These are phyloP conservation scores for Boletus barrowsii DNA, from an alignment of 768 basidiomycete genomes.

Conservation along the genomic window DNA sequence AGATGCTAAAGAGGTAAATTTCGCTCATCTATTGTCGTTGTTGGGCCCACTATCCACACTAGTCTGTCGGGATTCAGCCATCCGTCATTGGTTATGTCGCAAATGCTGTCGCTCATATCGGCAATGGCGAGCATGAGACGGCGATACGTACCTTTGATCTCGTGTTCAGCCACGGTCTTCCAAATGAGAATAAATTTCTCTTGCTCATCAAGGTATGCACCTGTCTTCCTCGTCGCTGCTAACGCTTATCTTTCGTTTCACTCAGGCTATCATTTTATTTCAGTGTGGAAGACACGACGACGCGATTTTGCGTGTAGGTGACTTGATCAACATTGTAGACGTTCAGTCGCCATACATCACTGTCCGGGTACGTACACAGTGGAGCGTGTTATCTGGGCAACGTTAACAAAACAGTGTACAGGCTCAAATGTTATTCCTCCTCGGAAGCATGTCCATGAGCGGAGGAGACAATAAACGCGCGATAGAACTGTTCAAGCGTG, in stretches of 20 bases:
- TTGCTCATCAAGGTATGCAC: neutral
- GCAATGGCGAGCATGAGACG: neutral
- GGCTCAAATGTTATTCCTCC: neutral
- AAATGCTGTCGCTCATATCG: neutral
- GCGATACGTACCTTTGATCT: conserved; percentile 2
- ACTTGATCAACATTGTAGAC: no score
- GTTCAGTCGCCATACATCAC: no score
- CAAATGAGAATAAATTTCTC: conserved; percentile 1
- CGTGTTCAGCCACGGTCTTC: neutral
- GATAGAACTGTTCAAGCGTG: neutral
- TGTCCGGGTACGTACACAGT: no score
- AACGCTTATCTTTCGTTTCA: no score
- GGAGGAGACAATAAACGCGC: neutral
- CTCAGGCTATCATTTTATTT: no score
- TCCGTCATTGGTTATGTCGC: conserved; percentile 12
- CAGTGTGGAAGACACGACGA: no score
- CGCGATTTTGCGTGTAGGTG: no score
- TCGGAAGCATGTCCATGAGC: neutral
- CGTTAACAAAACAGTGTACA: neutral
- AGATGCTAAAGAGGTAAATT: conserved; percentile 5
- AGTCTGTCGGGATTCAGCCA: conserved; percentile 4
- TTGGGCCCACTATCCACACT: neutral
- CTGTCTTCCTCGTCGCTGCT: no score
- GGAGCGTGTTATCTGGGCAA: no score
- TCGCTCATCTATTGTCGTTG: fast-evolving